Evolutionary conservation across 768 basidiomycete species (phyloP), one percentile per base, ranked within the genome.

Genomic region (Suillus decipiens): DNA sequence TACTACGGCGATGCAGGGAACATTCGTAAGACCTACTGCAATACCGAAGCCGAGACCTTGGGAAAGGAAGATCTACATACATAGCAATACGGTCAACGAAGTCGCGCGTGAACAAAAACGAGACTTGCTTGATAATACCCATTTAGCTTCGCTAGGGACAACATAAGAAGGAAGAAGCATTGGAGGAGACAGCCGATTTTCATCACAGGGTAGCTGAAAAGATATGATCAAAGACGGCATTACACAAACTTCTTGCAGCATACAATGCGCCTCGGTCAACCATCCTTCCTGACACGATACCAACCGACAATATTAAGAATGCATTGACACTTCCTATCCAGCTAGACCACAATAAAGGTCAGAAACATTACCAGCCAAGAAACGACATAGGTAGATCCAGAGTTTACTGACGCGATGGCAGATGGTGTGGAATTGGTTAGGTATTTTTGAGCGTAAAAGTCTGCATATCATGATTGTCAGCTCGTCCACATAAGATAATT

Each of bases 251-350:
- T 14, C 37, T 60, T 17, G 15, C 31, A 41, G 61, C 79, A 24
- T 64, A 81, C 81, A 84, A 84, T 70, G 82, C 80, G 42, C 86
- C 85, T 14, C 70, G 75, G 61, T 86, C 86, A 65, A 82, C 82
- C 5, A 80, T 76, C 19, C 78, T 76, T 3, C 85, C 85, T n/a
- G 80, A 76, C 54, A 84, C 66, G 33, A 84, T 69, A 1, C 84
- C 83, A 43, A 75, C 74, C 0, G 79, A 77, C 31, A 84, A 66
- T 6, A 80, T 69, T 11, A 85, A 67, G 60, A 82, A 78, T 2
- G 82, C 67, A 60, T 84, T 82, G 4, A 79, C 73, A 55, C 84
- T 82, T 31, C 84, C 85, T 65, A 86, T 80, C 77, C 76, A 80
- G 8, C 76, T 78, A 61, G 42, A 57, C 37, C n/a, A 51, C 4